Evolutionary conservation across 345 rosid genomes (phyloP), one percentile per base, ranked within the genome.

Genomic region (Carallia pectinifolia): DNA sequence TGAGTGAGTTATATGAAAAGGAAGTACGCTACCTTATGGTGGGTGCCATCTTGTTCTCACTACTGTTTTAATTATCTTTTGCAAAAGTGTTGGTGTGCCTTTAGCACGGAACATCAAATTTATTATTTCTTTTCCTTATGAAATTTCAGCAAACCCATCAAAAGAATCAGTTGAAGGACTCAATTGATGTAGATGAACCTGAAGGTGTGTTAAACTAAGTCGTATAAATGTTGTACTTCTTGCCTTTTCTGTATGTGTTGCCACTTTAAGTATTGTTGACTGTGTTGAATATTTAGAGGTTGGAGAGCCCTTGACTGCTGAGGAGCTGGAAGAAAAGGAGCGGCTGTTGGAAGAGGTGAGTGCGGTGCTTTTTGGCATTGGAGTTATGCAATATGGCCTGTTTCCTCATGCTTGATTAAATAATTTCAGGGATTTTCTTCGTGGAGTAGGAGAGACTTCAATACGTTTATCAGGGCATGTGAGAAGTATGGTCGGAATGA

Each of bases 11-110:
- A 78, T 95, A 92, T 85, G 99, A 95, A 86, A 95, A 92, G 78
- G 99, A 95, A 90, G 99, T 95, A 3, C 97, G 98, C 77, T 87
- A 80, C 79, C 92, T 82, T 75, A 89, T 92, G 99, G 99, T 96
- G 74, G 77, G 96, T 55, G 68, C 71, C 58, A 40, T 50, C 63
- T 65, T 62, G 23, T 50, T 56, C 61, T 66, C n/a, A 61, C 62
- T 23, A 67, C 55, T 53, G 9, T 58, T 78, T 3, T 47, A 30
- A 47, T 66, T 38, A 4, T 31, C 58, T 72, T 16, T 12, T 44
- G 17, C 50, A 12, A 44, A 12, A 44, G 16, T 16, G 72, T 44
- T 53, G 59, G 17, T 10, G 38, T 66, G 23, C 19, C 53, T 65
- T 62, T 30, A 17, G 29, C 16, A 6, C 33, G 56, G 3, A 55